Conservation (phyloP, 2,329 filamentous ascomycete species). For the Dactylellina drechsleri region DNA sequence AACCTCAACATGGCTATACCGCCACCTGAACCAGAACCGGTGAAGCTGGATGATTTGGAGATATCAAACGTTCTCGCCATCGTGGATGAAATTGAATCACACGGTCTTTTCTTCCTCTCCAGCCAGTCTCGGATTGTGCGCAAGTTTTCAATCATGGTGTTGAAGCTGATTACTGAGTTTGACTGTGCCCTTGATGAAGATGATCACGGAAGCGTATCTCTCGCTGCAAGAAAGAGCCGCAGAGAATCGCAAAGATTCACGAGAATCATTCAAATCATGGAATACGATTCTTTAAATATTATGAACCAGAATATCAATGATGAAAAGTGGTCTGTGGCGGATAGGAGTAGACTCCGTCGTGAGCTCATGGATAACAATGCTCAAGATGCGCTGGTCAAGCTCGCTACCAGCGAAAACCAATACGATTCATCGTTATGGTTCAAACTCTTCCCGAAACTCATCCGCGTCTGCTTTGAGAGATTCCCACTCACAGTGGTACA, state of each 20-base stretch:
- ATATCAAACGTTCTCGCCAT: slow-evolving; percentile 88
- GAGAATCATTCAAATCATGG: slow-evolving; percentile 88
- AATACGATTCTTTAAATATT: slow-evolving; percentile 86
- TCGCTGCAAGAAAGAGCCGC: slow-evolving; percentile 52
- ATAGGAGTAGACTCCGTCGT: slow-evolving; percentile 88
- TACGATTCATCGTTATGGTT: slow-evolving; percentile 97
- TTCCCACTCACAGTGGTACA: slow-evolving; percentile 92
- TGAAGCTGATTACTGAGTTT: slow-evolving; percentile 92
- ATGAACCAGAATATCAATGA: slow-evolving; percentile 82
- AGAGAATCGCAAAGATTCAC: slow-evolving; percentile 61
- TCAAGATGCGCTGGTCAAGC: slow-evolving; percentile 86
- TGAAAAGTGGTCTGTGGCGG: slow-evolving; percentile 88
- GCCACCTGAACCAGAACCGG: slow-evolving; percentile 30
- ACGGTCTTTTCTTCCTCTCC: slow-evolving; percentile 95
- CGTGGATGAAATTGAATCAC: slow-evolving; percentile 95
- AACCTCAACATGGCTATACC: slow-evolving; percentile 56
- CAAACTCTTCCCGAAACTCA: slow-evolving; percentile 95
- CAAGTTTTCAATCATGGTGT: slow-evolving; percentile 88
- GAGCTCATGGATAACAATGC: slow-evolving; percentile 85
- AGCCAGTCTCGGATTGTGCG: slow-evolving; percentile 92
- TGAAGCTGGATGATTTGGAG: slow-evolving; percentile 56
- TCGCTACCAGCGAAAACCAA: slow-evolving; percentile 93
- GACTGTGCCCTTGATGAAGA: slow-evolving; percentile 86
- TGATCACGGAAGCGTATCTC: slow-evolving; percentile 64
- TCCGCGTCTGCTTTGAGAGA: slow-evolving; percentile 87